Percentiles rank a stretch among this genome's conserved stretches.
Conservation (phyloP, 352 stramenopile genomes). For the Aphanomyces invadans region DNA sequence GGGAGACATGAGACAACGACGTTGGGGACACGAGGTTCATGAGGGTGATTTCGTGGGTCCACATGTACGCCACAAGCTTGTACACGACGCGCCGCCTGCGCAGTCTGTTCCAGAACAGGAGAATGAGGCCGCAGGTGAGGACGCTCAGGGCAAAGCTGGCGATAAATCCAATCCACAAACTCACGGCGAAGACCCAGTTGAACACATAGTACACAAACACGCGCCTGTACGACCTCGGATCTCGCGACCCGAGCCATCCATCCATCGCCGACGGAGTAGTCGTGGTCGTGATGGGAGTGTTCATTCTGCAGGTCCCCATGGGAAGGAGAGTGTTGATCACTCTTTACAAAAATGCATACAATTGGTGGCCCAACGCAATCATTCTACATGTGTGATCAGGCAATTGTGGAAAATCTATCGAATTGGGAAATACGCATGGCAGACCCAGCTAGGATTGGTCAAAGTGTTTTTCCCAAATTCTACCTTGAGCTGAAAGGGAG, state of each 20-base stretch:
- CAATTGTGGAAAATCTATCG: too few relatives aligned
- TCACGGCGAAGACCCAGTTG: slow-evolving; percentile 5
- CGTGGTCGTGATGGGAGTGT: background rate
- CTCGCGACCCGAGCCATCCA: slow-evolving; percentile 13
- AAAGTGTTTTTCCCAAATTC: too few relatives aligned
- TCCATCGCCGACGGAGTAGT: background rate
- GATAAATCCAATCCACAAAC: slow-evolving; percentile 8
- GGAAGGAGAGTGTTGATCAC: too few relatives aligned
- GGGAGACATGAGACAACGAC: slow-evolving; percentile 3
- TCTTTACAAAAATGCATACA: too few relatives aligned
- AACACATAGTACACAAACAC: slow-evolving; percentile 15
- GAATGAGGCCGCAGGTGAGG: background rate
- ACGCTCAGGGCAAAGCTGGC: background rate
- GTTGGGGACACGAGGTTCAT: slow-evolving; percentile 6
- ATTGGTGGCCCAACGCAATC: too few relatives aligned
- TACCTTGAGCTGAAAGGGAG: too few relatives aligned
- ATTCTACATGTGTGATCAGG: too few relatives aligned
- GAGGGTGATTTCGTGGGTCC: slow-evolving; percentile 13
- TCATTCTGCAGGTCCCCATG: background rate
- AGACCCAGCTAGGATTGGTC: too few relatives aligned
- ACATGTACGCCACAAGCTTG: slow-evolving; percentile 11
- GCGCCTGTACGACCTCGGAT: slow-evolving; percentile 16
- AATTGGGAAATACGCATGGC: too few relatives aligned
- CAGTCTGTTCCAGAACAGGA: background rate
- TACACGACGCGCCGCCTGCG: slow-evolving; percentile 17